Evolutionary conservation across 2,329 filamentous ascomycete genomes (phyloP).

Genomic region (Arthrobotrys megalospora): DNA sequence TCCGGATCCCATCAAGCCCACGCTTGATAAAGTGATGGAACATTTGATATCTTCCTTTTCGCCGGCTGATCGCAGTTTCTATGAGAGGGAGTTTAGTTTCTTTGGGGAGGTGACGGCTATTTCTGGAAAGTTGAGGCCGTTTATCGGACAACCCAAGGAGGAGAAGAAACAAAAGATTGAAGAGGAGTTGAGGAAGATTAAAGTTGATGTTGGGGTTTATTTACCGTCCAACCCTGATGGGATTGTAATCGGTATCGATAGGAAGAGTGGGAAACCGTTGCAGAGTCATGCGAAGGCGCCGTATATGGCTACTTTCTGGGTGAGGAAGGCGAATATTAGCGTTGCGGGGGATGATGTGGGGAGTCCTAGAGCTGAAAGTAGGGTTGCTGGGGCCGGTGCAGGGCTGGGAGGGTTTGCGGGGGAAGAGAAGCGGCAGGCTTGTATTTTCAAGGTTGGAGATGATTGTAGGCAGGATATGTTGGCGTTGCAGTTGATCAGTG

Average conservation of each 20-base stretch:
- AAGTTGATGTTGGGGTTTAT: conserved; percentile 97
- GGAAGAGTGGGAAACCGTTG: conserved; percentile 96
- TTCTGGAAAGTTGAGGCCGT: conserved; percentile 94
- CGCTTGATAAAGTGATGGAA: conserved; percentile 88
- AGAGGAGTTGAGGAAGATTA: conserved; percentile 96
- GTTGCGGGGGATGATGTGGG: conserved; percentile 65
- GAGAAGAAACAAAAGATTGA: conserved; percentile 99
- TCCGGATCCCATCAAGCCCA: conserved; percentile 93
- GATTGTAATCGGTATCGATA: conserved; percentile 96
- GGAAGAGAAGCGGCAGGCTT: conserved; percentile 98
- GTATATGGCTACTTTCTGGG: conserved; percentile 98
- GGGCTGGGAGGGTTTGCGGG: conserved; percentile 63
- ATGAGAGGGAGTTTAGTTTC: conserved; percentile 95
- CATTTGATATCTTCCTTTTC: conserved; percentile 88
- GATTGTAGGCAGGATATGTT: conserved; percentile 98
- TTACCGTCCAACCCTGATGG: conserved; percentile 97
- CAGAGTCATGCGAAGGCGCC: conserved; percentile 98
- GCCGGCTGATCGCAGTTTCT: conserved; percentile 83
- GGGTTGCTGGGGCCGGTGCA: conserved; percentile 60
- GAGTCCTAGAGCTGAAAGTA: conserved; percentile 61
- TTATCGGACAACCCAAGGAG: conserved; percentile 90
- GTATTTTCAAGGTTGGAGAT: conserved; percentile 99
- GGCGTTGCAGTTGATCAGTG: conserved; percentile 96
- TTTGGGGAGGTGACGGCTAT: conserved; percentile 97
- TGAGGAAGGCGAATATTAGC: conserved; percentile 77